Percentiles rank a stretch among this genome's conserved stretches.
These are phyloP conservation scores for Coix lacrymajobi DNA, from an alignment of 176 grass and related monocot genomes.

Conservation along the genomic window DNA sequence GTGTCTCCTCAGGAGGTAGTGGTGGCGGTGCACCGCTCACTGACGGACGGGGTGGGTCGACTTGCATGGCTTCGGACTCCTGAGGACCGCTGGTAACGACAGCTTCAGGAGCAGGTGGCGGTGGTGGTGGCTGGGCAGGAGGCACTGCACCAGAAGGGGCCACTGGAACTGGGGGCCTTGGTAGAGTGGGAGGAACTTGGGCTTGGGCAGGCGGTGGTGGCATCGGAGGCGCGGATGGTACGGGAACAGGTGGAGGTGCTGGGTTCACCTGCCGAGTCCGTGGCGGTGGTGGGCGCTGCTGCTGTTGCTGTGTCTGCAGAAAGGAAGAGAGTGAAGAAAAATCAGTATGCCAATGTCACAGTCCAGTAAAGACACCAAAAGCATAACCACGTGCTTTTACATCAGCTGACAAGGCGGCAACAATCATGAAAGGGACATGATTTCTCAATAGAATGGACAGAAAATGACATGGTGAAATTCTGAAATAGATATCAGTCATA, in stretches of 20 bases:
- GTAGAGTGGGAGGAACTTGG: constrained; percentile 20
- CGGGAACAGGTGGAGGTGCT: constrained; percentile 15
- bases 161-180: constrained; percentile 24
- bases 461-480: background rate
- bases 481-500: background rate
- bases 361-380: background rate
- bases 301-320: constrained; percentile 47
- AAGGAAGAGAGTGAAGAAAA: background rate
- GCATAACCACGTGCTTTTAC: background rate
- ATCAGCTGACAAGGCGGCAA: background rate
- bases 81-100: background rate
- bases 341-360: background rate
- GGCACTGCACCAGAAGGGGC: constrained; percentile 23
- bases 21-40: background rate
- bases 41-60: constrained; percentile 8
- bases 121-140: constrained; percentile 21
- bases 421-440: background rate
- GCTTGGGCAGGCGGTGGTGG: constrained; percentile 29
- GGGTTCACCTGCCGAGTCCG: constrained; percentile 26
- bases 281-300: constrained; percentile 44
- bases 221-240: constrained; percentile 21
- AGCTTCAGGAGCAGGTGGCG: constrained; percentile 22
- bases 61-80: constrained; percentile 13
- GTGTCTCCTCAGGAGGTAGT: constrained; percentile 30
- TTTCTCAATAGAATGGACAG: background rate